phyloP scores from a whole-genome alignment of 176 grass and related monocot species.

The Pontederia crassipes region DNA sequence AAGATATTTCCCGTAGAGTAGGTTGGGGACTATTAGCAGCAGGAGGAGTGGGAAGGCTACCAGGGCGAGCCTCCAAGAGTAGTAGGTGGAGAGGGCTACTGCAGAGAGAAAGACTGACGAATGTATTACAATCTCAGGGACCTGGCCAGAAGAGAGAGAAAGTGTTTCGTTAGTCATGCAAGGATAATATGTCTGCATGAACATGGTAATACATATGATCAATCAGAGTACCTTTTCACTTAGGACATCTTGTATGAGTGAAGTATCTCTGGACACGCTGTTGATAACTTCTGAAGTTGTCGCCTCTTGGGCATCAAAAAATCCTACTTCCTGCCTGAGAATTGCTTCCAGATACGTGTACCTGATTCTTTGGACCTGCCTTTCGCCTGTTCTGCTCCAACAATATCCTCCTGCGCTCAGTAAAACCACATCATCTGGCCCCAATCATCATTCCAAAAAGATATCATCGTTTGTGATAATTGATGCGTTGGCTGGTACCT shows the following conservation, averaged over 20 bases:
- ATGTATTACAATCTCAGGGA: slow-evolving; percentile 87
- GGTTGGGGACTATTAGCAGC: slow-evolving; percentile 73
- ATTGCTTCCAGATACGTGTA: slow-evolving; percentile 86
- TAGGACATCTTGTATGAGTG: slow-evolving; percentile 90
- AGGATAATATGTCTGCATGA: too few species aligned
- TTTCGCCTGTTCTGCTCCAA: slow-evolving; percentile 97
- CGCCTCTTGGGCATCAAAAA: slow-evolving; percentile 97
- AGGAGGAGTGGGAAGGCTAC: slow-evolving; percentile 78
- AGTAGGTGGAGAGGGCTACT: slow-evolving; percentile 66
- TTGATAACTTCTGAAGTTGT: slow-evolving; percentile 91
- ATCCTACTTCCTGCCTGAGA: slow-evolving; percentile 84
- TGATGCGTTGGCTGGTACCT: slow-evolving; percentile 26
- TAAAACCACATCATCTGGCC: not conserved
- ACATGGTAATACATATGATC: too few species aligned
- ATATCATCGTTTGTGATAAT: not conserved
- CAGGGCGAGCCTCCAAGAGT: slow-evolving; percentile 91
- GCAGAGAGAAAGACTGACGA: slow-evolving; percentile 82
- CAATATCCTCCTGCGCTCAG: slow-evolving; percentile 74
- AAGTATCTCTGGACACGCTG: slow-evolving; percentile 88
- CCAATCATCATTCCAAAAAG: not conserved
- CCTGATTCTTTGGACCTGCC: slow-evolving; percentile 89
- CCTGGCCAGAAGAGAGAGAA: slow-evolving; percentile 25
- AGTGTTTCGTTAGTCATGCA: too few species aligned
- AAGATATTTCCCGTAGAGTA: slow-evolving; percentile 92
- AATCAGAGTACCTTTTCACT: slow-evolving; percentile 68